Evolutionary conservation across 2,329 filamentous ascomycete species (phyloP).

Genomic region (Acrodontium crateriforme): DNA sequence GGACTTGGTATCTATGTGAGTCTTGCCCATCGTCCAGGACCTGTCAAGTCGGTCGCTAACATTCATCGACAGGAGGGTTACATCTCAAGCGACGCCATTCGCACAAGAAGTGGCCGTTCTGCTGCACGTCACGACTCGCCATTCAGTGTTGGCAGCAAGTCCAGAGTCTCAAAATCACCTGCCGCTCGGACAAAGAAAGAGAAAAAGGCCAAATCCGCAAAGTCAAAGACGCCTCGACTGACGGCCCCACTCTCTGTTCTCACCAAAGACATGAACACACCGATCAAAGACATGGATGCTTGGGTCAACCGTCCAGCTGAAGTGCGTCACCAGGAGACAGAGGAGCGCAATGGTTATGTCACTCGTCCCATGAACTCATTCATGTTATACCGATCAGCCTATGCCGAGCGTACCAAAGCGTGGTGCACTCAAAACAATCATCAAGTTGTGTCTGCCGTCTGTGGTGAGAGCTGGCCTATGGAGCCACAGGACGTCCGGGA

Average conservation of each 20-base stretch:
- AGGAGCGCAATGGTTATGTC: constrained; percentile 61
- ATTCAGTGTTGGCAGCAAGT: constrained; percentile 18
- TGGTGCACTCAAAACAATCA: constrained; percentile 82
- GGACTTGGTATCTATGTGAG: constrained; percentile 20
- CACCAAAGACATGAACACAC: constrained; percentile 48
- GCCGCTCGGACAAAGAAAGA: constrained; percentile 27
- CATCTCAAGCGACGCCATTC: constrained; percentile 25
- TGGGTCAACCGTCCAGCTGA: constrained; percentile 63
- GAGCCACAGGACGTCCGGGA: constrained; percentile 61
- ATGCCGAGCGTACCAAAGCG: constrained; percentile 71
- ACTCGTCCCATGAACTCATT: constrained; percentile 95
- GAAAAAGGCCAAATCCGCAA: constrained; percentile 30
- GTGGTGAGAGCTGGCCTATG: constrained; percentile 71
- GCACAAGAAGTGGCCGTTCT: constrained; percentile 26
- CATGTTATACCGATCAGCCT: constrained; percentile 92
- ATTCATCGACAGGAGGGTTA: too few species aligned
- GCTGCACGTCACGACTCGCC: constrained; percentile 23
- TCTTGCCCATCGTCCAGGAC: too few species aligned
- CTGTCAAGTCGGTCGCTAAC: too few species aligned
- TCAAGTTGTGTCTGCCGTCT: constrained; percentile 79
- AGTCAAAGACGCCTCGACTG: constrained; percentile 40
- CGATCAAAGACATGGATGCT: constrained; percentile 61
- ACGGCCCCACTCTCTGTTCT: constrained; percentile 57
- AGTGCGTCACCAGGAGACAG: constrained; percentile 52
- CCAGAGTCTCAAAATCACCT: constrained; percentile 20